Percentiles rank a stretch among this genome's conserved stretches.
Conservation (phyloP, 768 basidiomycete species). For the Royoungia palumana region DNA sequence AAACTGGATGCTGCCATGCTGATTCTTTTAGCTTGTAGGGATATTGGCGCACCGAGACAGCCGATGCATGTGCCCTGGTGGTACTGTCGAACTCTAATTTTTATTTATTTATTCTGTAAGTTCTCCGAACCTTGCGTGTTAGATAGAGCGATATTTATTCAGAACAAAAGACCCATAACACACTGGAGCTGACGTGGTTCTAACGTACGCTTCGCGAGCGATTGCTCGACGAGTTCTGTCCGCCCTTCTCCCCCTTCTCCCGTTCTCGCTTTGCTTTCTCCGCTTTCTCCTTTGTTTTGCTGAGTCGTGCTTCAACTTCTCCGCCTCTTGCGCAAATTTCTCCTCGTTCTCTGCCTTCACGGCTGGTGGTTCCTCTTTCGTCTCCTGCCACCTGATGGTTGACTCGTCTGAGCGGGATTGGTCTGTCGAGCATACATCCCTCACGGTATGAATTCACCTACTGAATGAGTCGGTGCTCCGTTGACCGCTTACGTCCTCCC, state of each 20-base stretch:
- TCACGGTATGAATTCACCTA: not conserved
- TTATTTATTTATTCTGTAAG: not conserved
- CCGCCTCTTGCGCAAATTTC: not conserved
- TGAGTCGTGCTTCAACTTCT: not conserved
- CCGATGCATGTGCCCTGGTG: not conserved
- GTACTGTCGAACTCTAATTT: not conserved
- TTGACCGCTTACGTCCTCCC: not conserved
- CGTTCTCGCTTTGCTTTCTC: not conserved
- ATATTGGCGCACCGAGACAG: not conserved
- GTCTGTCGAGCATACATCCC: not conserved
- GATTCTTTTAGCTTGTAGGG: not conserved
- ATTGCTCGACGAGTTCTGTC: not conserved
- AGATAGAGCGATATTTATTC: not conserved
- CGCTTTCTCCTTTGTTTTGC: not conserved
- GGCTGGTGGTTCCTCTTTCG: not conserved
- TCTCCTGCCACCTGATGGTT: not conserved
- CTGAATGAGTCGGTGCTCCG: not conserved
- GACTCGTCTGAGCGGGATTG: not conserved
- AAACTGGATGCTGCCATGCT: not conserved
- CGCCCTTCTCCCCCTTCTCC: not conserved
- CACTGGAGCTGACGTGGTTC: not conserved
- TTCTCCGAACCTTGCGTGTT: not conserved
- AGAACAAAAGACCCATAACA: not conserved
- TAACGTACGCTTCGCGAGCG: slow-evolving; percentile 2
- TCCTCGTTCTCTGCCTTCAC: not conserved